A percentile compares a stretch with the other conserved stretches of the same genome.
These are phyloP conservation scores for Cyamopsis tetragonoloba DNA, from an alignment of 306 rosid species.

Conservation along the genomic window DNA sequence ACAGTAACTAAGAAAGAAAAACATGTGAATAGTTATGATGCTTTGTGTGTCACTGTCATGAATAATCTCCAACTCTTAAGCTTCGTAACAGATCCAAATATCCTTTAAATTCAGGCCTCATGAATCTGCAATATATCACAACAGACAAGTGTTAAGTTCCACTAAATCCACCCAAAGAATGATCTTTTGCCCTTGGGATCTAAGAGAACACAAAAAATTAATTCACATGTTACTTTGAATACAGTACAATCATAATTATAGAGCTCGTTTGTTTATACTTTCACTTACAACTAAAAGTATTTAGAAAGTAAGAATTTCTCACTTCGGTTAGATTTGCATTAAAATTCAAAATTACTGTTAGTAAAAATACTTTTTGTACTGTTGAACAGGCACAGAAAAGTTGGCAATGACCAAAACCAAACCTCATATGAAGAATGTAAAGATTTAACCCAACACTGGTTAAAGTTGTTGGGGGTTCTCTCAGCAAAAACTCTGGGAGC, in stretches of 20 bases:
- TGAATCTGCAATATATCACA: slow-evolving; percentile 49
- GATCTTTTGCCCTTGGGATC: neutral
- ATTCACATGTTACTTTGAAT: neutral
- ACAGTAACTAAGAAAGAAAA: neutral
- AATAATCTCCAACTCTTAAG: slow-evolving; percentile 61
- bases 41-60: slow-evolving; percentile 34
- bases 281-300: too few species aligned
- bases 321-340: too few species aligned
- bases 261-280: too few species aligned
- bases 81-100: slow-evolving; percentile 74
- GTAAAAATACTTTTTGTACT: too few species aligned
- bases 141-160: neutral
- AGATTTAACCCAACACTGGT: too few species aligned
- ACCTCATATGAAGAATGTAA: too few species aligned
- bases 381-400: too few species aligned
- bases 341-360: too few species aligned
- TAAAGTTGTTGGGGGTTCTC: too few species aligned
- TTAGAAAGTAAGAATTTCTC: too few species aligned
- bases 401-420: too few species aligned
- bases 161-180: neutral
- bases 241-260: neutral
- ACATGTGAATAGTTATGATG: neutral
- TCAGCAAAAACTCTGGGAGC: too few species aligned
- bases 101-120: slow-evolving; percentile 56
- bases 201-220: neutral